A percentile compares a stretch with the other conserved stretches of the same genome.
phyloP scores from a whole-genome alignment of 2,329 filamentous ascomycete genomes.

The Cladorrhinum sp. region DNA sequence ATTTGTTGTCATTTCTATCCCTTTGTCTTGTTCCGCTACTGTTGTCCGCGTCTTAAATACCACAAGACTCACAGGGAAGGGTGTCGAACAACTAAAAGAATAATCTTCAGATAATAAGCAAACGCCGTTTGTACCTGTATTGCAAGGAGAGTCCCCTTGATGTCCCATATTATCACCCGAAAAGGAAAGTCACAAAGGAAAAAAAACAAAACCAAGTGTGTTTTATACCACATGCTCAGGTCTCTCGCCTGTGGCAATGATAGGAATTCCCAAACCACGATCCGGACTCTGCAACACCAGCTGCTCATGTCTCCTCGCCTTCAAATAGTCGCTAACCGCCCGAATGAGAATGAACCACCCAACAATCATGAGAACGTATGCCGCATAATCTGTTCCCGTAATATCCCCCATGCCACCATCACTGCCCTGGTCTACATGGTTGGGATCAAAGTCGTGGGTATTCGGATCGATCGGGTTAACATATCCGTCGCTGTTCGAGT shows the following conservation, averaged over 20 bases:
- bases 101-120: not conserved
- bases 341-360: conserved; percentile 98
- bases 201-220: not conserved
- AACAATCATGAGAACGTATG: conserved; percentile 91
- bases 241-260: conserved; percentile 82
- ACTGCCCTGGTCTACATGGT: conserved; percentile 51
- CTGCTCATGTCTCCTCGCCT: conserved; percentile 85
- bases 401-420: conserved; percentile 50
- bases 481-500: conserved; percentile 52
- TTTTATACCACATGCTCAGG: conserved; percentile 70
- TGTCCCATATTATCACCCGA: not conserved
- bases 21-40: not conserved
- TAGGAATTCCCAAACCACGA: conserved; percentile 75
- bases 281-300: conserved; percentile 91
- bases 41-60: not conserved
- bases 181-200: conserved; percentile 2
- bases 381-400: conserved; percentile 78
- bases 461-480: conserved; percentile 82
- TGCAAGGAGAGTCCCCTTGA: not conserved
- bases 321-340: conserved; percentile 86
- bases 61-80: not conserved
- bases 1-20: not conserved
- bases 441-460: conserved; percentile 80
- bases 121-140: not conserved
- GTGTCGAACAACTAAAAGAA: not conserved